phyloP scores from a whole-genome alignment of 139 green algal genomes.

The Nannochloris sp. region DNA sequence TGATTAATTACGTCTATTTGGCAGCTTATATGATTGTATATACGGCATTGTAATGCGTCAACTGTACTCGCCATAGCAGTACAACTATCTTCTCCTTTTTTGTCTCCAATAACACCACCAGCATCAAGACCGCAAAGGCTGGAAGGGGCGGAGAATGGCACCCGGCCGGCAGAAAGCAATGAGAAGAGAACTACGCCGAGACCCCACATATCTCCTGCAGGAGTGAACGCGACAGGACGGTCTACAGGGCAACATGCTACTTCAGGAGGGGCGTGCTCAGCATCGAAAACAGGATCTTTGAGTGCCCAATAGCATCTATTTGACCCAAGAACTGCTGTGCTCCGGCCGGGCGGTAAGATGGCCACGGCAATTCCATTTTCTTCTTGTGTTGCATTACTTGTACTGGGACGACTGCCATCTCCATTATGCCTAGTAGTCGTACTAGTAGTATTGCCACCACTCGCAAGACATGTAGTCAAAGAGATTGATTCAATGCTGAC shows the following conservation, averaged over 20 bases:
- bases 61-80: background rate
- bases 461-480: background rate
- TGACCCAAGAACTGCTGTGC: background rate
- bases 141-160: too few species aligned
- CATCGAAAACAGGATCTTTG: background rate
- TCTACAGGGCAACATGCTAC: constrained; percentile 15
- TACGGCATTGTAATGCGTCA: constrained; percentile 25
- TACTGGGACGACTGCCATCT: too few species aligned
- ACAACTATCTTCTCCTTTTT: background rate
- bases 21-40: constrained; percentile 7
- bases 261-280: constrained; percentile 21
- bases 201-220: constrained; percentile 27
- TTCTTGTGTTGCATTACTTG: too few species aligned
- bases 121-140: too few species aligned
- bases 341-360: constrained; percentile 6
- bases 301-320: background rate
- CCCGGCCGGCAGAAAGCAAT: constrained; percentile 20
- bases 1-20: too few species aligned
- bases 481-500: constrained; percentile 19
- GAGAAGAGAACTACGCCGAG: constrained; percentile 29
- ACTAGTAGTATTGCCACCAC: too few species aligned
- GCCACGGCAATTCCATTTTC: constrained; percentile 5
- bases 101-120: too few species aligned
- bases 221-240: constrained; percentile 6
- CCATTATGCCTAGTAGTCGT: too few species aligned